Evolutionary conservation across 129 eudicot genomes (phyloP), one percentile per base, ranked within the genome.

Genomic region (Chrysanthemum makinoi): DNA sequence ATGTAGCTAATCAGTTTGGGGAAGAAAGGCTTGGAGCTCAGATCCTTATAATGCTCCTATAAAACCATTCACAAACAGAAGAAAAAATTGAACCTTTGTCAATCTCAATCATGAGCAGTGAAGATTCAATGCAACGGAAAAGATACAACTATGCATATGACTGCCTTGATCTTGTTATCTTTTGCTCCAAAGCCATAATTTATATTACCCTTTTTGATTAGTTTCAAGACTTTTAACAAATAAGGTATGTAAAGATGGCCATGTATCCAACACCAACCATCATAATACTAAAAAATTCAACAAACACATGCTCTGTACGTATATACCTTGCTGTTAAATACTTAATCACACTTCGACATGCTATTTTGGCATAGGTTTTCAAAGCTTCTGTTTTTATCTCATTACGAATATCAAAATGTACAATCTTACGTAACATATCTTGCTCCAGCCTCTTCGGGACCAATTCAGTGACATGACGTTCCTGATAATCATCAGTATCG

Each of bases 1-100:
- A 93, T 89, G 87, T 93, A 93, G 69, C 79, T 77, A 14, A 86
- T 93, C 75, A 93, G 77, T 64, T 83, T 93, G 19, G 96, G 96
- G 84, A 87, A 93, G 82, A 93, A 93, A 48, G 98, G 70, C 73
- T 84, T 93, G 15, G 96, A 83, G 72, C 88, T 86, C 69, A 93
- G 81, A 80, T 93, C 98, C 83, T 89, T 93, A 57, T 93, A 93
- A 69, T 93, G 96, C 72, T 93, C 96, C 96, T 93, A 70, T 20
- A 76, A 60, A 43, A 70, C 64, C n/a, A n/a, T n/a, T n/a, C n/a
- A n/a, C n/a, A n/a, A 52, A 68, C 33, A 15, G 17, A 35, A 51
- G 12, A 50, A 35, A 58, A 67, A 10, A 73, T 5, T 30, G 7
- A 20, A 65, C 35, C 18, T 28, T 72, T 18, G 43, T 72, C 28